Evolutionary conservation across 768 basidiomycete genomes (phyloP), one percentile per base, ranked within the genome.

Genomic region (Sporobolomyces roseus): DNA sequence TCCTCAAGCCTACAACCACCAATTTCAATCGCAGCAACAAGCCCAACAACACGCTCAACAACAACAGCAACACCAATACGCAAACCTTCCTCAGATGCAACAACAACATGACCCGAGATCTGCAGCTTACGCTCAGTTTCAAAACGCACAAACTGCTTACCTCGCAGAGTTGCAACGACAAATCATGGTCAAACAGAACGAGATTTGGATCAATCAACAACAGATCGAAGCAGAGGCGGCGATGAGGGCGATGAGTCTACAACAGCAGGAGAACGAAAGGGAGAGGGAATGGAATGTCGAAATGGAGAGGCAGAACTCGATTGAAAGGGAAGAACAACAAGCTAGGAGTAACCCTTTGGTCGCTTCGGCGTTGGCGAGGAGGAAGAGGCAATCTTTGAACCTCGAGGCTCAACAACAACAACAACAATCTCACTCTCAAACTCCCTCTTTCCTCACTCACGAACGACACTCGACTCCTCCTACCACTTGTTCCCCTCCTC

Each of bases 161-260:
- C 29, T 69, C 0, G 23, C 19, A n/a, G 68, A 64, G 36, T 32
- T 68, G 29, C 38, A 69, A 25, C 51, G 63, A 23, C 53, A 59
- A 36, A 46, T 65, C 41, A 9, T 45, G 14, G 41, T 53, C 45
- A 46, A 64, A 30, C 62, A 69, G 63, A 58, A 50, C 51, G 62
- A 69, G 52, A 69, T 69, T 33, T 60, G 58, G 58, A 7, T 61
- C 21, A 36, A 53, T 5, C 68, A 69, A 49, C 68, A 69, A 58
- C 62, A 60, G 35, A 30, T 64, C 33, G 45, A 67, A 36, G 52
- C 45, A 25, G 60, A 61, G 19, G 53, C 46, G 1, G 36, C 45
- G 27, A 38, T 46, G 32, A 58, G 65, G 23, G 10, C 41, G 35
- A 32, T 61, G 33, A 45, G 25, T n/a, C 7, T 35, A 41, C 38